Base-by-base conservation (phyloP, 2,329 filamentous ascomycete genomes). In the Microsporum ferrugineum region DNA sequence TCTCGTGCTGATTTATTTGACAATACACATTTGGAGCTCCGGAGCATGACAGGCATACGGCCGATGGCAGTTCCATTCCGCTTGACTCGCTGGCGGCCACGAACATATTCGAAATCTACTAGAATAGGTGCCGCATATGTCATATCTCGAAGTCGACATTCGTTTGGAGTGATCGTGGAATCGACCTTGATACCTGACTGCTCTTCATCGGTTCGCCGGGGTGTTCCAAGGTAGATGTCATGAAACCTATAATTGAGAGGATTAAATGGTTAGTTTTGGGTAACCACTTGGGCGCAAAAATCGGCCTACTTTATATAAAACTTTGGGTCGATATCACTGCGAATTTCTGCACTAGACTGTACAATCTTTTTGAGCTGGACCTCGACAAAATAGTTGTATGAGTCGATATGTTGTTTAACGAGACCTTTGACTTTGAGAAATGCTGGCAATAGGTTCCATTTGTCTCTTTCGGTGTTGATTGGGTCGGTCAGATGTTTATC, bases 361-460 rank as follows among this genome's bases (percentile, higher is more conserved):
- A 99, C 88, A 68, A 99, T 99, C 69, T 96, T 91, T 77, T 96
- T 96, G 73, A 99, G 86, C 72, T 97, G 91, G 61, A 95, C 88
- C 68, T 99, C 90, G 66, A 96, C 88, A 69, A 99, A 97, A 77
- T 94, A 96, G 77, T 99, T 96, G 81, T 95, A 99, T 29, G 94
- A 97, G 78, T 99, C 95, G 71, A 96, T 92, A 74, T 96, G 91
- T 79, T 97, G 92, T 75, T 96, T 96, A 59, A 96, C 91, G 61
- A 96, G 80, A 61, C 91, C 91, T 76, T 99, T 99, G 69, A 96
- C 91, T 75, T 96, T 96, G 62, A 99, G 79, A 74, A 99, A 99
- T n/a, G 94, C 94, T 0, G 94, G 95, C 33, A 99, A 78, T 47
- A 99, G 80, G 73, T 97, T 96, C 84, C 92, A 96, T 80, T 99